phyloP scores from a whole-genome alignment of 1,284 basidiomycete genomes.

The Fomitiporia mediterranea region DNA sequence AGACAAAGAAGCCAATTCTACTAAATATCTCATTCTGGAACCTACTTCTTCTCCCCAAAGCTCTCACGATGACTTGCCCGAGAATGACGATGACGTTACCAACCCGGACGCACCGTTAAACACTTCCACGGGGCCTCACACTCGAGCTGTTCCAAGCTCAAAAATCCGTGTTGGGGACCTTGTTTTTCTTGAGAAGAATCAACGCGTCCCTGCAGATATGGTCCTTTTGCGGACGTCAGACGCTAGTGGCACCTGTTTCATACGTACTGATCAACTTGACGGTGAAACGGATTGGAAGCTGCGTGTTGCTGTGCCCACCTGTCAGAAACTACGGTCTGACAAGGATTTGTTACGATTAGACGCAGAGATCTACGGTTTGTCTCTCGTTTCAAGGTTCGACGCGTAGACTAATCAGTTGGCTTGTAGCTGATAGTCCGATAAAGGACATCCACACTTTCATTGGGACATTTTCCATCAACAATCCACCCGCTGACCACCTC shows the following conservation, averaged over 20 bases:
- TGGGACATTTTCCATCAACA: conserved; percentile 84
- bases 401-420: not conserved
- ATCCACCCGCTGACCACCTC: conserved; percentile 42
- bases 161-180: conserved; percentile 90
- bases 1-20: conserved; percentile 93
- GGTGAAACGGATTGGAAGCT: conserved; percentile 99
- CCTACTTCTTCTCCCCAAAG: conserved; percentile 34
- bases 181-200: conserved; percentile 92
- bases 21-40: conserved; percentile 82
- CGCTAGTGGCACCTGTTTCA: conserved; percentile 89
- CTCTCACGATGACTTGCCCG: conserved; percentile 33
- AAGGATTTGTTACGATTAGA: conserved; percentile 67
- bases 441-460: conserved; percentile 98
- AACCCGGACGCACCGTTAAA: conserved; percentile 13
- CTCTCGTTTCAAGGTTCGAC: not conserved
- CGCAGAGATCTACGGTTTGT: conserved; percentile 79
- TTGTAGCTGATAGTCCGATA: conserved; percentile 82
- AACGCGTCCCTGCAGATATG: conserved; percentile 94
- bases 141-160: conserved; percentile 82
- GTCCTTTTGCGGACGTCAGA: conserved; percentile 88
- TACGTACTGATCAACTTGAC: conserved; percentile 96
- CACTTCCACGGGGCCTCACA: conserved; percentile 43
- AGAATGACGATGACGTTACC: conserved; percentile 24
- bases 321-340: conserved; percentile 70
- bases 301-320: conserved; percentile 81